phyloP scores from a whole-genome alignment of 108 stramenopile genomes.

The Phaeodactylum tricornutum region DNA sequence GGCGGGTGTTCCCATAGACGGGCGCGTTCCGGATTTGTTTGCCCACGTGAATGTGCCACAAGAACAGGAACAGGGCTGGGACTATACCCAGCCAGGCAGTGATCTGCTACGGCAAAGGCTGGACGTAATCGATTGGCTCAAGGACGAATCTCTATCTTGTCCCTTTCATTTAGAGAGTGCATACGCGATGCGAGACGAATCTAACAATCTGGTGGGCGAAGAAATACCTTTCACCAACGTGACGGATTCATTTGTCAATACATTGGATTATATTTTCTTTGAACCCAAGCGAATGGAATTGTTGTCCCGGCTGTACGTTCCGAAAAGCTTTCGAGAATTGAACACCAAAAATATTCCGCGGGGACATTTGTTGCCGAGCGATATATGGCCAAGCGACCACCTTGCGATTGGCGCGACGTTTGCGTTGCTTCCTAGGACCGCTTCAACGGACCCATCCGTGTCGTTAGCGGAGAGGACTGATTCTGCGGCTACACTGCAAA shows the following conservation, averaged over 20 bases:
- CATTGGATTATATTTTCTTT: slow-evolving; percentile 70
- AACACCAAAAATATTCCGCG: slow-evolving; percentile 14
- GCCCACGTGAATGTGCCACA: slow-evolving; percentile 42
- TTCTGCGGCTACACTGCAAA: no score
- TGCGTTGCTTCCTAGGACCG: slow-evolving; percentile 15
- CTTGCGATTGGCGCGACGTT: slow-evolving; percentile 66
- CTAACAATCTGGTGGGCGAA: slow-evolving; percentile 18
- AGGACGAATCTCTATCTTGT: slow-evolving; percentile 40
- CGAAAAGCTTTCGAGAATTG: slow-evolving; percentile 44
- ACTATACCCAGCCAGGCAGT: neutral
- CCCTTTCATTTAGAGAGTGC: slow-evolving; percentile 54
- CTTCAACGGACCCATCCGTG: neutral
- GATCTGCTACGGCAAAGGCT: slow-evolving; percentile 8
- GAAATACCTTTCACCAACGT: slow-evolving; percentile 71
- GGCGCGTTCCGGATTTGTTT: slow-evolving; percentile 20
- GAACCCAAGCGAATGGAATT: slow-evolving; percentile 26
- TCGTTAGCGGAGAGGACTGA: no score
- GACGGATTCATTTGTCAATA: slow-evolving; percentile 69
- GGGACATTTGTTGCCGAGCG: slow-evolving; percentile 73
- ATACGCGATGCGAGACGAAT: slow-evolving; percentile 26
- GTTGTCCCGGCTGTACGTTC: slow-evolving; percentile 36
- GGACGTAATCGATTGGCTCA: slow-evolving; percentile 65
- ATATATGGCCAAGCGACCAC: slow-evolving; percentile 79
- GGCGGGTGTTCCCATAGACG: slow-evolving; percentile 52
- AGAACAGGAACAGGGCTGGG: slow-evolving; percentile 18